Conservation (phyloP, 164 flowering plant genomes). For the Piper betle region DNA sequence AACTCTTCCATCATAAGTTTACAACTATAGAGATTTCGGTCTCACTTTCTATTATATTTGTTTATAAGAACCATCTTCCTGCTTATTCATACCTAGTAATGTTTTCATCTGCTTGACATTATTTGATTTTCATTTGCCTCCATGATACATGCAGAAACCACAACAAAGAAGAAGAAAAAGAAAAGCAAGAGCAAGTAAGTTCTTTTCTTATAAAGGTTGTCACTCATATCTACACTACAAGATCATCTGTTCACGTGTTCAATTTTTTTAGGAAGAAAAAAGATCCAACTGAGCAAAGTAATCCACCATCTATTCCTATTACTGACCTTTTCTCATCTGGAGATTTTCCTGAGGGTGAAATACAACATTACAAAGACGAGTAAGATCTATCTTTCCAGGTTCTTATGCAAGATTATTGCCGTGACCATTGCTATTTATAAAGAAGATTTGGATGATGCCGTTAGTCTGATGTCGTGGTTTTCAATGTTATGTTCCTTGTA, state of each 20-base stretch:
- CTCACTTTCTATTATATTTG: not conserved
- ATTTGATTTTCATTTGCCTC: not conserved
- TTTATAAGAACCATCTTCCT: not conserved
- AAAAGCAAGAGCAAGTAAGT: constrained; percentile 88
- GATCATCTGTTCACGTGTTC: not conserved
- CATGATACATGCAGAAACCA: constrained; percentile 25
- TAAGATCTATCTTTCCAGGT: constrained; percentile 24
- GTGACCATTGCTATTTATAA: too few relatives aligned
- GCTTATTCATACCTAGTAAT: not conserved
- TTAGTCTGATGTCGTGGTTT: too few relatives aligned
- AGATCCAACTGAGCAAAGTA: constrained; percentile 65
- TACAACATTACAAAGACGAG: constrained; percentile 95
- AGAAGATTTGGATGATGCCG: too few relatives aligned
- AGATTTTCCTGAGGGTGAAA: constrained; percentile 97
- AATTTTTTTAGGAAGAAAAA: constrained; percentile 69
- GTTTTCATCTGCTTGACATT: not conserved
- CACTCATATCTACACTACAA: constrained; percentile 1
- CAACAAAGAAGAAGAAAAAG: constrained; percentile 90
- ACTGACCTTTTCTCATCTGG: constrained; percentile 78
- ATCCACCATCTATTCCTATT: constrained; percentile 88
- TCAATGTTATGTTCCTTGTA: too few relatives aligned
- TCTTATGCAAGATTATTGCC: not conserved
- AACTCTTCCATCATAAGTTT: not conserved
- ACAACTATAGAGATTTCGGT: not conserved
- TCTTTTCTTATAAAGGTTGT: not conserved